A percentile compares a stretch with the other conserved stretches of the same genome.
phyloP scores from a whole-genome alignment of 78 protist species.

The Dictyostelium intermedium region DNA sequence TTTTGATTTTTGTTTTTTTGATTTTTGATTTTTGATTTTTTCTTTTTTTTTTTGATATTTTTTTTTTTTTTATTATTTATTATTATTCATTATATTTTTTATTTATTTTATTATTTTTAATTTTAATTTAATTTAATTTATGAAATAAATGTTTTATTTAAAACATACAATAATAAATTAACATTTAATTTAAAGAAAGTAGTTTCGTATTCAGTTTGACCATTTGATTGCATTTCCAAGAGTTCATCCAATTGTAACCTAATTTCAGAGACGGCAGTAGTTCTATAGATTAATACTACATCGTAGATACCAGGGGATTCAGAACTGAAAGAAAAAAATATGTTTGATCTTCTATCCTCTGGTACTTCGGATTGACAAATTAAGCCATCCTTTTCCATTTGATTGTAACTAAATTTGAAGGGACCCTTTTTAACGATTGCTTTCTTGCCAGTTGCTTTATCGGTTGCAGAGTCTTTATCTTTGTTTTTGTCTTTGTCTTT shows the following conservation, averaged over 20 bases:
- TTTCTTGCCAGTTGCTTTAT: neutral
- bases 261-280: slow-evolving; percentile 67
- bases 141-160: slow-evolving; percentile 76
- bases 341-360: slow-evolving; percentile 76
- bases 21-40: too few species aligned
- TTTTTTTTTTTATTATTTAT: neutral
- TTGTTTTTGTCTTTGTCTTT: slow-evolving; percentile 34
- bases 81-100: neutral
- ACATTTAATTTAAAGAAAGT: slow-evolving; percentile 82
- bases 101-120: neutral
- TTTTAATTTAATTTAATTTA: neutral
- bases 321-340: slow-evolving; percentile 61
- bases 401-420: slow-evolving; percentile 70
- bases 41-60: neutral
- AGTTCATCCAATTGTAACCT: slow-evolving; percentile 78
- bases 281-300: slow-evolving; percentile 68
- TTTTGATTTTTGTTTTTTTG: neutral
- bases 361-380: slow-evolving; percentile 83
- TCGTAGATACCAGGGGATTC: slow-evolving; percentile 70
- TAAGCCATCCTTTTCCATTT: slow-evolving; percentile 84
- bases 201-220: slow-evolving; percentile 70
- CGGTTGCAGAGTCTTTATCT: neutral
- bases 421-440: slow-evolving; percentile 40
- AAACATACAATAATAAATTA: slow-evolving; percentile 72
- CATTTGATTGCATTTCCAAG: slow-evolving; percentile 77